phyloP scores from a whole-genome alignment of 2,329 filamentous ascomycete genomes.

The Xylariaceae sp. region DNA sequence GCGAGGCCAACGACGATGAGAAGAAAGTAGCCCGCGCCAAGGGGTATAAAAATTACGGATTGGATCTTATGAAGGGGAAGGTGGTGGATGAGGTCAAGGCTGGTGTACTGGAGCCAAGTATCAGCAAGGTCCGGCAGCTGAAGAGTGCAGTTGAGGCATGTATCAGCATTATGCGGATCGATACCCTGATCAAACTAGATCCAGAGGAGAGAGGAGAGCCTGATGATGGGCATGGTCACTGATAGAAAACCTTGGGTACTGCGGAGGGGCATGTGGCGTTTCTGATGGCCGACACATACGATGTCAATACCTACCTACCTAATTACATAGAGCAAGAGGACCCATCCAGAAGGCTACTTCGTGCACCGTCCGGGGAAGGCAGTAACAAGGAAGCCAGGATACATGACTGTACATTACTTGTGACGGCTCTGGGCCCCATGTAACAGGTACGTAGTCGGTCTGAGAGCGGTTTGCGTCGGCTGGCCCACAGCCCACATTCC shows the following conservation, averaged over 20 bases:
- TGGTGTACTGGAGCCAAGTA: slow-evolving; percentile 91
- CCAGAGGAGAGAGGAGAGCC: slow-evolving; percentile 72
- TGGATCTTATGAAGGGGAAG: slow-evolving; percentile 84
- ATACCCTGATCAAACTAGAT: slow-evolving; percentile 97
- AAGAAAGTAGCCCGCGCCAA: slow-evolving; percentile 90
- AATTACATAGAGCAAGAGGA: slow-evolving; percentile 9
- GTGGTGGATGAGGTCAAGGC: slow-evolving; percentile 92
- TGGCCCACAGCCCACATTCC: slow-evolving; percentile 6
- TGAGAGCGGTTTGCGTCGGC: slow-evolving; percentile 18
- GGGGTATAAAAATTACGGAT: slow-evolving; percentile 97
- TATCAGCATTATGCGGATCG: slow-evolving; percentile 98
- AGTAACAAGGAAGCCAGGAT: no score
- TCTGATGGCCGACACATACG: slow-evolving; percentile 1
- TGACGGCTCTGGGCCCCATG: no score
- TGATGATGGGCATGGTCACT: slow-evolving; percentile 86
- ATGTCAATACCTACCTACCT: slow-evolving; percentile 6
- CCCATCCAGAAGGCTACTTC: no score
- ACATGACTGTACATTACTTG: no score
- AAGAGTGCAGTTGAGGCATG: slow-evolving; percentile 98
- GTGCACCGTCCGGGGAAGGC: no score
- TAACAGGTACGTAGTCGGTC: no score
- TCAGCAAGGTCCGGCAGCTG: slow-evolving; percentile 97
- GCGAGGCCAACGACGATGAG: slow-evolving; percentile 79
- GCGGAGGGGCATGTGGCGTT: slow-evolving; percentile 14
- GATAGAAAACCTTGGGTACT: slow-evolving; percentile 24